These are phyloP conservation scores for Talaromyces sp. DNA, from an alignment of 2,329 filamentous ascomycete genomes.

Conservation along the genomic window DNA sequence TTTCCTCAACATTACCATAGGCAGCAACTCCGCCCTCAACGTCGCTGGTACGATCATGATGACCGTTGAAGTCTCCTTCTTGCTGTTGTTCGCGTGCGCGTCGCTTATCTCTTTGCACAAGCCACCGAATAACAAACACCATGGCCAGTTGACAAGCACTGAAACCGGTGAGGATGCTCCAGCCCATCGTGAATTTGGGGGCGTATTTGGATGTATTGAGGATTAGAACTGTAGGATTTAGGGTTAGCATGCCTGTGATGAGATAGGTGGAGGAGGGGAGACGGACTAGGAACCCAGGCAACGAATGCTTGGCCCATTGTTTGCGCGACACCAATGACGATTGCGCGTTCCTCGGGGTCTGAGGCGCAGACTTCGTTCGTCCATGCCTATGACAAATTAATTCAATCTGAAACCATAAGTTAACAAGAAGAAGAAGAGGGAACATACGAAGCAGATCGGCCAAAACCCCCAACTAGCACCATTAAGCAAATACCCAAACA, in stretches of 20 bases:
- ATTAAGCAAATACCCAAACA: constrained; percentile 24
- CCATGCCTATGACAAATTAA: constrained; percentile 15
- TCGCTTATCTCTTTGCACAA: constrained; percentile 17
- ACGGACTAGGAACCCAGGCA: constrained; percentile 22
- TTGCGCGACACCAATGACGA: constrained; percentile 21
- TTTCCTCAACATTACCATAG: background rate
- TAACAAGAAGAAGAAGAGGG: background rate
- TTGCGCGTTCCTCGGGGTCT: constrained; percentile 27
- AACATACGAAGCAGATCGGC: constrained; percentile 22
- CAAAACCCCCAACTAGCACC: constrained; percentile 24
- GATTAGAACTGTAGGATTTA: constrained; percentile 16
- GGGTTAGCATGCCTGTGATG: background rate
- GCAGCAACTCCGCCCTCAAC: background rate
- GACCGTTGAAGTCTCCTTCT: background rate
- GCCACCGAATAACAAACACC: constrained; percentile 23
- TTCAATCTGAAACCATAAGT: background rate
- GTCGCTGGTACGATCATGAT: background rate
- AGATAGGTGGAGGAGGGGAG: background rate
- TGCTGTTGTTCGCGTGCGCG: background rate
- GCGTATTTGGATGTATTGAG: constrained; percentile 23
- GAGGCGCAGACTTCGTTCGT: constrained; percentile 22
- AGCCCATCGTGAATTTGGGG: constrained; percentile 22
- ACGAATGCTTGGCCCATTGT: constrained; percentile 24
- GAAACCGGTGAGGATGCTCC: constrained; percentile 20
- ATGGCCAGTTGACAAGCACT: constrained; percentile 21